These are phyloP conservation scores for Venturiaceae sp. DNA, from an alignment of 2,329 filamentous ascomycete genomes.

Conservation along the genomic window DNA sequence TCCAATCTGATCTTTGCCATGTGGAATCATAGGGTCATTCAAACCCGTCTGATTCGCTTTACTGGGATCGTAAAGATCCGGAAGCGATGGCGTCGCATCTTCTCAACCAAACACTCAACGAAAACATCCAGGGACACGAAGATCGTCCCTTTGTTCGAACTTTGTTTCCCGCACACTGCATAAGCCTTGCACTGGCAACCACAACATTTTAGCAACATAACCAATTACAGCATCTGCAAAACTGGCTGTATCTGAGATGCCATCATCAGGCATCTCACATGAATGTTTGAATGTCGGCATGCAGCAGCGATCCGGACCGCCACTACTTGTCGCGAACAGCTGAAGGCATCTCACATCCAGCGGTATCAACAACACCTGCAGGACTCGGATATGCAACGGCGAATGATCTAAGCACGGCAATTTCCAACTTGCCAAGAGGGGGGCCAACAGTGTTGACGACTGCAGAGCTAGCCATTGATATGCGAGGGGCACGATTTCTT, in stretches of 20 bases:
- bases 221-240: no score
- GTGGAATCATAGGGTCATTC: background rate
- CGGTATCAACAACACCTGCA: background rate
- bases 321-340: background rate
- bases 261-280: no score
- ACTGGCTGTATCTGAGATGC: no score
- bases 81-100: background rate
- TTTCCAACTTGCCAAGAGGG: background rate
- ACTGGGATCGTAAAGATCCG: background rate
- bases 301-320: background rate
- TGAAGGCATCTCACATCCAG: background rate
- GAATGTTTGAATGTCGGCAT: no score
- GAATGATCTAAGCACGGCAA: background rate
- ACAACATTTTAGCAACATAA: no score
- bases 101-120: conserved; percentile 1
- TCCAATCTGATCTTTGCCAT: background rate
- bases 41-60: background rate
- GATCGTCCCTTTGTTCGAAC: background rate
- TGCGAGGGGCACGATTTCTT: background rate
- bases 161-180: background rate
- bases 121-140: background rate
- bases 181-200: background rate
- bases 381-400: background rate
- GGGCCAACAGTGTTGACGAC: background rate
- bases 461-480: background rate